Evolutionary conservation across 108 stramenopile genomes (phyloP).

Genomic region (Cyclotella kingstonii): DNA sequence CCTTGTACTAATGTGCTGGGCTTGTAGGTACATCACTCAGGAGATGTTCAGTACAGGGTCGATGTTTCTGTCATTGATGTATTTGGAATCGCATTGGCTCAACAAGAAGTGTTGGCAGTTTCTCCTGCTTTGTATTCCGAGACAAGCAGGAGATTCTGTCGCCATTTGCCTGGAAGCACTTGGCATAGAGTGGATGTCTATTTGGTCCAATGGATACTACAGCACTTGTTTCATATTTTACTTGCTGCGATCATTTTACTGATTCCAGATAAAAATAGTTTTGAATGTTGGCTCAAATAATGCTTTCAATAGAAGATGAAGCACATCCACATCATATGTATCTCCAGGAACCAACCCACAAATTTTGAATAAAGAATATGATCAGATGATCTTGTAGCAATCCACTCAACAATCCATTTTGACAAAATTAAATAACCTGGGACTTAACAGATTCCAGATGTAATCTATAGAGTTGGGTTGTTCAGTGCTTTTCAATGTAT

Average conservation of each 20-base stretch:
- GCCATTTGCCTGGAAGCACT: conserved; percentile 23
- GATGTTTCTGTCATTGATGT: conserved; percentile 18
- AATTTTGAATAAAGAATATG: too few species aligned
- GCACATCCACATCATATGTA: background rate
- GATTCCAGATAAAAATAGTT: background rate
- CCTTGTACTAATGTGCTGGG: background rate
- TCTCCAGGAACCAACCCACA: background rate
- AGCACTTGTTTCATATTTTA: too few species aligned
- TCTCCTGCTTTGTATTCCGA: conserved; percentile 7
- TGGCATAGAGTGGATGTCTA: conserved; percentile 16
- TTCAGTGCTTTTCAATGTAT: too few species aligned
- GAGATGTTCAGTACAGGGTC: conserved; percentile 7
- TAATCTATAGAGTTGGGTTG: too few species aligned
- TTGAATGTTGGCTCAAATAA: too few species aligned
- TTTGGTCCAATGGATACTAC: conserved; percentile 5
- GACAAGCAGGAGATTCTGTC: conserved; percentile 15
- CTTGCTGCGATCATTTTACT: background rate
- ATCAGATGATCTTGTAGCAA: too few species aligned
- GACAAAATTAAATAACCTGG: too few species aligned
- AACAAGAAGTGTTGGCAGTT: conserved; percentile 2
- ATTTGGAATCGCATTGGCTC: background rate
- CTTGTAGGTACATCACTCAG: background rate
- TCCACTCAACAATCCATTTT: too few species aligned
- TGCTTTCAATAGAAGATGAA: background rate
- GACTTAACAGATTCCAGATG: too few species aligned